phyloP scores from a whole-genome alignment of 306 rosid species.

The Begonia masoniana region DNA sequence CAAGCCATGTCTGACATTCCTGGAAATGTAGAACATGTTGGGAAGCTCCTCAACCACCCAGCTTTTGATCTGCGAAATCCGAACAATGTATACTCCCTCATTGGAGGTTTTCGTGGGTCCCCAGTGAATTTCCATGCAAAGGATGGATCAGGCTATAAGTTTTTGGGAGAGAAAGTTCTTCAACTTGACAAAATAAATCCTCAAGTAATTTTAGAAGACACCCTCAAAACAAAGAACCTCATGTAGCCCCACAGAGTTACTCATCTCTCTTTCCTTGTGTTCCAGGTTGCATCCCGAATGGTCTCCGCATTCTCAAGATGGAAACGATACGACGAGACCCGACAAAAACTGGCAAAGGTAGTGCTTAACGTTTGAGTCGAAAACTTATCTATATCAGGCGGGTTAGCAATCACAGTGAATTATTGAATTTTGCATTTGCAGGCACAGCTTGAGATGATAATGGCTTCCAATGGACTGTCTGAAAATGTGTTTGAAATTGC shows the following conservation, averaged over 20 bases:
- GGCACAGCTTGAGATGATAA: slow-evolving; percentile 88
- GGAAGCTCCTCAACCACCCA: slow-evolving; percentile 61
- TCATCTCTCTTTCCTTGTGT: background rate
- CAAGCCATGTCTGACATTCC: slow-evolving; percentile 85
- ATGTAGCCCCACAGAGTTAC: background rate
- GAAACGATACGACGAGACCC: slow-evolving; percentile 66
- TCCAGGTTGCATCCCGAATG: slow-evolving; percentile 92
- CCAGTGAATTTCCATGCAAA: slow-evolving; percentile 83
- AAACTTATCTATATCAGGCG: too few relatives aligned
- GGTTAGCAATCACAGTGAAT: too few relatives aligned
- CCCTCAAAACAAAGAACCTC: background rate
- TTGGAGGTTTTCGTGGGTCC: slow-evolving; percentile 88
- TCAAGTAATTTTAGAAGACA: slow-evolving; percentile 39
- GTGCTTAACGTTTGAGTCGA: background rate
- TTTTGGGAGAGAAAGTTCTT: slow-evolving; percentile 75
- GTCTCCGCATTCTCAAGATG: slow-evolving; percentile 95
- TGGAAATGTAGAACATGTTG: slow-evolving; percentile 75
- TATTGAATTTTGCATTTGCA: slow-evolving; percentile 19
- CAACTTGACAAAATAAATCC: slow-evolving; percentile 84
- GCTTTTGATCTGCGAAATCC: slow-evolving; percentile 90
- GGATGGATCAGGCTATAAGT: slow-evolving; percentile 88
- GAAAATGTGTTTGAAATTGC: slow-evolving; percentile 94
- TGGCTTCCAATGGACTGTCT: slow-evolving; percentile 76
- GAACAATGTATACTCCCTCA: slow-evolving; percentile 92
- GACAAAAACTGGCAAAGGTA: slow-evolving; percentile 87